phyloP scores from a whole-genome alignment of 176 grass and related monocot genomes.

The Melocanna baccifera region DNA sequence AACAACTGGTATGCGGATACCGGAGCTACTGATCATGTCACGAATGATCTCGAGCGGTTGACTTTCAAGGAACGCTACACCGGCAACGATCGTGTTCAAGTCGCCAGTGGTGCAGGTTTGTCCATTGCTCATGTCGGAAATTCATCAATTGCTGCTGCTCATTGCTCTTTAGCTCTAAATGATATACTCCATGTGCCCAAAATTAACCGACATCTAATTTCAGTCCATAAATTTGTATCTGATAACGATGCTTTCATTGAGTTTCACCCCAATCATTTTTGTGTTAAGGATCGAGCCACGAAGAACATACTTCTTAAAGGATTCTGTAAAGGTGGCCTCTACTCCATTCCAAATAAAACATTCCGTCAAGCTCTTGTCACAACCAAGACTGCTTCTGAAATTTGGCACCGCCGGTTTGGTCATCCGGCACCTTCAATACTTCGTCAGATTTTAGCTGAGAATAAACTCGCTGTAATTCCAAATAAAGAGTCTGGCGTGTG shows the following conservation, averaged over 20 bases:
- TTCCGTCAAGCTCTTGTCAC: too few relatives aligned
- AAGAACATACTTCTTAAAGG: neutral
- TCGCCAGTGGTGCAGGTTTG: neutral
- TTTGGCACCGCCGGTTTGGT: too few relatives aligned
- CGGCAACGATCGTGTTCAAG: neutral
- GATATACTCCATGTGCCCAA: neutral
- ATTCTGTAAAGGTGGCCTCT: too few relatives aligned
- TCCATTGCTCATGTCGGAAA: neutral
- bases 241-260: neutral
- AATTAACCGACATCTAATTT: neutral
- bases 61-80: neutral
- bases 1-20: fast-evolving
- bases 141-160: neutral
- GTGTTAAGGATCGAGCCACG: neutral
- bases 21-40: fast-evolving
- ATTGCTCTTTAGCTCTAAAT: fast-evolving
- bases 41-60: neutral
- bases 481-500: too few relatives aligned
- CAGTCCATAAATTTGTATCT: neutral
- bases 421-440: too few relatives aligned
- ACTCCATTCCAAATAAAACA: too few relatives aligned
- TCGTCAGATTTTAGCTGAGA: too few relatives aligned
- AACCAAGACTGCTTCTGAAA: too few relatives aligned
- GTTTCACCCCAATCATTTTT: neutral
- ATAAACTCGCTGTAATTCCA: too few relatives aligned